Base-by-base conservation (phyloP, 768 basidiomycete genomes). In the Fistulinella prunicolor region DNA sequence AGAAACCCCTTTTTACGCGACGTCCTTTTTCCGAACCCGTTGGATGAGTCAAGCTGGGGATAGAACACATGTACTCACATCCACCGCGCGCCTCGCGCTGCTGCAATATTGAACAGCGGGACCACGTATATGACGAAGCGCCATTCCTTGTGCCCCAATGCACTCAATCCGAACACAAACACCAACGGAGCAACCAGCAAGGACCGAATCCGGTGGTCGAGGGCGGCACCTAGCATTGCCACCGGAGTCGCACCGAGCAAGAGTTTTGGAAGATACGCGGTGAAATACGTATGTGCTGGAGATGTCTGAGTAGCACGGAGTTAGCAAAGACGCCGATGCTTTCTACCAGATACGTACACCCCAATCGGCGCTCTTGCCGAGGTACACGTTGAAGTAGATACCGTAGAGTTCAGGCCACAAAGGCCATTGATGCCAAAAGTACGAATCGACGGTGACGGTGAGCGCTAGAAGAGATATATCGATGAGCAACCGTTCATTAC, bases 111-210 rank as follows among this genome's bases (percentile, higher is more conserved):
- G 66, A 92, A 72, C 2, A 81, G 61, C 0, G 94, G 94, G 0
- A 97, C 79, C 16, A 83, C 77, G 60, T 98, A 98, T 8, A 92
- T 77, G 47, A 98, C 73, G 67, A 99, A 99, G 7, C 96, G 80
- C 96, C 96, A 99, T 68, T 99, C 96, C 64, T 99, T 99, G 69
- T 99, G 96, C 0, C 80, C 85, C 1, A 97, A 72, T 24, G 63
- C 72, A 62, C 92, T 94, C 64, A 98, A 79, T 3, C 85, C 56
- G 3, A 61, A 65, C 8, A 91, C 60, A 50, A 86, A 88, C 1
- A 60, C 48, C 5, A 83, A 22, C 3, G 79, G 72, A 0, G 85
- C 79, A 9, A 75, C 41, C 4, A 85, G 65, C 30, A 87, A 70
- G 3, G 68, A 61, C 4, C 78, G 76, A 37, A 82, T 69, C 9